These are phyloP conservation scores for Gillenia trifoliata DNA, from an alignment of 306 rosid genomes.

Conservation along the genomic window DNA sequence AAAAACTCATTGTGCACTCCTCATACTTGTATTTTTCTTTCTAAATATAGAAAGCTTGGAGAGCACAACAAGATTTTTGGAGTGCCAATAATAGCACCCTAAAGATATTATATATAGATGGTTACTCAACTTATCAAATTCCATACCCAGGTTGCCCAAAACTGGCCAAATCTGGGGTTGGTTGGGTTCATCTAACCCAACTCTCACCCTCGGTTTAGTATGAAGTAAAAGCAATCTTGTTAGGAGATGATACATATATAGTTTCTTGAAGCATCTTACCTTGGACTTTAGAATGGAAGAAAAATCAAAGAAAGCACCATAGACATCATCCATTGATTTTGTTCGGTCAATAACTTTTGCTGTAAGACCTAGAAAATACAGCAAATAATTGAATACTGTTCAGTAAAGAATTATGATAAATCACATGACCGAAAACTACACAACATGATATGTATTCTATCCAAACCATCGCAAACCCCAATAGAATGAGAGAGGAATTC, in stretches of 20 bases:
- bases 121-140: not conserved
- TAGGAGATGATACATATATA: constrained; percentile 13
- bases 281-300: constrained; percentile 65
- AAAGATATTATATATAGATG: not conserved
- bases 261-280: constrained; percentile 43
- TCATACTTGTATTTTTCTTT: not conserved
- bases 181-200: not conserved
- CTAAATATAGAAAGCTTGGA: not conserved
- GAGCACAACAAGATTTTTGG: not conserved
- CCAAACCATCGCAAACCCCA: not conserved
- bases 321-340: constrained; percentile 77
- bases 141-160: not conserved
- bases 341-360: constrained; percentile 90
- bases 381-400: constrained; percentile 16
- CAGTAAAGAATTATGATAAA: constrained; percentile 3
- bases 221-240: not conserved
- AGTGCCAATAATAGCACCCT: not conserved
- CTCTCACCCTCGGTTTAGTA: not conserved
- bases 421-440: constrained; percentile 1
- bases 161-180: not conserved
- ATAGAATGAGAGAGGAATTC: not conserved
- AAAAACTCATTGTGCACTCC: not conserved
- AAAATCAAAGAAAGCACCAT: constrained; percentile 88
- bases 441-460: not conserved
- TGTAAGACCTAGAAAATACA: constrained; percentile 68